Evolutionary conservation across 2,329 filamentous ascomycete genomes (phyloP).

Genomic region (Fusarium citri): DNA sequence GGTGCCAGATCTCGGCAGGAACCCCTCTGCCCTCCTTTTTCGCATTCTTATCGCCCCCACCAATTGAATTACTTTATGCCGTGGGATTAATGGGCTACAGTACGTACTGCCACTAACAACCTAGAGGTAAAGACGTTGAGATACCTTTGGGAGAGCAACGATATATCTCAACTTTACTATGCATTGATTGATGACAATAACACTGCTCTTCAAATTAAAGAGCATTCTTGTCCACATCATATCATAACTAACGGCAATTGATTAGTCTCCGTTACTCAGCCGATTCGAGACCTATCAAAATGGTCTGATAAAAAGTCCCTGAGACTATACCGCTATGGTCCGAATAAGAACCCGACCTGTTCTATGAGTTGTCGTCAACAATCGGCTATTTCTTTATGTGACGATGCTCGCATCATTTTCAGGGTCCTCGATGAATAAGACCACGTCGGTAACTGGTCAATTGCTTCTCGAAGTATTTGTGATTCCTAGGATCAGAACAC

Average conservation of each 20-base stretch:
- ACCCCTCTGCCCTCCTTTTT: constrained; percentile 34
- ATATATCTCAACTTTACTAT: neutral
- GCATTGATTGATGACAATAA: neutral
- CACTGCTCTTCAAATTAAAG: neutral
- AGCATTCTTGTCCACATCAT: neutral
- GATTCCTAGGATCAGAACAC: neutral
- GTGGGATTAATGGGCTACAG: constrained; percentile 7
- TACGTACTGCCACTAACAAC: constrained; percentile 16
- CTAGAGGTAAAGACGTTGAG: neutral
- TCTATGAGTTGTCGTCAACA: constrained; percentile 30
- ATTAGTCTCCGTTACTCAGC: constrained; percentile 4
- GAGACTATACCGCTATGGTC: constrained; percentile 22
- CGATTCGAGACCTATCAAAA: constrained; percentile 7
- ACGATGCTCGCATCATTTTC: constrained; percentile 42
- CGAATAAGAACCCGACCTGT: constrained; percentile 45
- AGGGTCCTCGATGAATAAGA: constrained; percentile 46
- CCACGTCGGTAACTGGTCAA: constrained; percentile 42
- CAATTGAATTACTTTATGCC: constrained; percentile 5
- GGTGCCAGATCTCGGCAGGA: constrained; percentile 31
- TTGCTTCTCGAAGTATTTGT: constrained; percentile 11
- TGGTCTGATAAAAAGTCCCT: constrained; percentile 41
- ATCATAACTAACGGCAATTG: constrained; percentile 2
- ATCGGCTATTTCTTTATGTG: constrained; percentile 25
- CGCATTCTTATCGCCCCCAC: constrained; percentile 38
- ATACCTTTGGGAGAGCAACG: neutral